phyloP scores from a whole-genome alignment of 257 asterid species.

The Echites panduratus region DNA sequence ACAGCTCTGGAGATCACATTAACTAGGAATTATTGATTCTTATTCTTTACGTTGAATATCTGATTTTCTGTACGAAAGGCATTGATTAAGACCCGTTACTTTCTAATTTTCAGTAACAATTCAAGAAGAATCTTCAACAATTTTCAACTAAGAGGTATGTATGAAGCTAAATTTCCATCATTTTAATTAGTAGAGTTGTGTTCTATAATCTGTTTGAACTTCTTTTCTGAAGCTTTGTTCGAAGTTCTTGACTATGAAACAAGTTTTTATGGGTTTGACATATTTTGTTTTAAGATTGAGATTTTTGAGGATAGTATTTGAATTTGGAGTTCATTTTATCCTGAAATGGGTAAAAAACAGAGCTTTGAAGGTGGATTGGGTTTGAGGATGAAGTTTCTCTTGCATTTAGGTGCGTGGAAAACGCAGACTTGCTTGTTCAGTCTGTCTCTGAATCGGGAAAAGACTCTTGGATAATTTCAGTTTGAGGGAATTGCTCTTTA shows the following conservation, averaged over 20 bases:
- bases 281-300: neutral
- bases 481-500: neutral
- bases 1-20: neutral
- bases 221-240: neutral
- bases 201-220: neutral
- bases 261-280: neutral
- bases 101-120: slow-evolving; percentile 4
- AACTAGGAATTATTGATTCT: neutral
- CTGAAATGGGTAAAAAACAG: neutral
- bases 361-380: neutral
- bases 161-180: neutral
- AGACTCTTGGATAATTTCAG: neutral
- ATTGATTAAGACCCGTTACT: slow-evolving; percentile 14
- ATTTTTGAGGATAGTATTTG: neutral
- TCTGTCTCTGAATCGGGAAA: neutral
- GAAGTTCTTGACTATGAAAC: neutral
- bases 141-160: slow-evolving; percentile 30
- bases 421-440: neutral
- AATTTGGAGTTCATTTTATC: neutral
- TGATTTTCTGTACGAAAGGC: slow-evolving; percentile 11
- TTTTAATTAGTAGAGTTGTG: neutral
- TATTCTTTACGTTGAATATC: slow-evolving; percentile 16
- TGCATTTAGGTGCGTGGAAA: neutral
- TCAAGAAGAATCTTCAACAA: slow-evolving; percentile 19
- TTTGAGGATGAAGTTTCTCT: neutral